Percentiles rank a stretch among this genome's conserved stretches.
phyloP scores from a whole-genome alignment of 441 rosid genomes.

The Croton laevigatus region DNA sequence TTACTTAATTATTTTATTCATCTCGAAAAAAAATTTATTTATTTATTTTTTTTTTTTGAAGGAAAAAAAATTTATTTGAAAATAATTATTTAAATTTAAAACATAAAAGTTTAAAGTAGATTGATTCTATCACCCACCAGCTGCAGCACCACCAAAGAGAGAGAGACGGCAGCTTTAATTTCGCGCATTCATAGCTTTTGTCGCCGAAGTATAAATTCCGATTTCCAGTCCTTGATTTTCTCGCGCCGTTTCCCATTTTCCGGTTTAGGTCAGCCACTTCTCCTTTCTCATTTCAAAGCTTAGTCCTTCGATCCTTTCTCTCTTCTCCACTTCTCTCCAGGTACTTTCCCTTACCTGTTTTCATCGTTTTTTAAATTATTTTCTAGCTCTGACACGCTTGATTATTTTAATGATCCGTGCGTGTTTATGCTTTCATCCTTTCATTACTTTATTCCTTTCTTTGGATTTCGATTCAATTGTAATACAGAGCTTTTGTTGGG shows the following conservation, averaged over 20 bases:
- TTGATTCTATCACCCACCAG: conserved; percentile 21
- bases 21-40: too few species aligned
- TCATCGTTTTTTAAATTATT: background rate
- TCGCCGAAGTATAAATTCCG: conserved; percentile 25
- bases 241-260: background rate
- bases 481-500: background rate
- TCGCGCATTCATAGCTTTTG: conserved; percentile 32
- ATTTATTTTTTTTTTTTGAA: too few species aligned
- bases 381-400: background rate
- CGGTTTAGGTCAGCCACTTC: background rate
- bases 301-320: background rate
- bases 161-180: conserved; percentile 25
- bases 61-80: too few species aligned
- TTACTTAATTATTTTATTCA: too few species aligned
- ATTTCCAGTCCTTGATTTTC: conserved; percentile 1
- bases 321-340: conserved; percentile 10
- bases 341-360: conserved; percentile 18
- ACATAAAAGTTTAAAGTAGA: conserved; percentile 11
- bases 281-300: background rate
- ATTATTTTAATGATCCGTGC: conserved; percentile 22
- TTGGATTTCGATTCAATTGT: background rate
- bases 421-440: conserved; percentile 16
- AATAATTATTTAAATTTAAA: too few species aligned
- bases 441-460: background rate
- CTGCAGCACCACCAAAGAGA: conserved; percentile 3